These are phyloP conservation scores for Cyberlindnera maclurae DNA, from an alignment of 805 yeast genomes.

Conservation along the genomic window DNA sequence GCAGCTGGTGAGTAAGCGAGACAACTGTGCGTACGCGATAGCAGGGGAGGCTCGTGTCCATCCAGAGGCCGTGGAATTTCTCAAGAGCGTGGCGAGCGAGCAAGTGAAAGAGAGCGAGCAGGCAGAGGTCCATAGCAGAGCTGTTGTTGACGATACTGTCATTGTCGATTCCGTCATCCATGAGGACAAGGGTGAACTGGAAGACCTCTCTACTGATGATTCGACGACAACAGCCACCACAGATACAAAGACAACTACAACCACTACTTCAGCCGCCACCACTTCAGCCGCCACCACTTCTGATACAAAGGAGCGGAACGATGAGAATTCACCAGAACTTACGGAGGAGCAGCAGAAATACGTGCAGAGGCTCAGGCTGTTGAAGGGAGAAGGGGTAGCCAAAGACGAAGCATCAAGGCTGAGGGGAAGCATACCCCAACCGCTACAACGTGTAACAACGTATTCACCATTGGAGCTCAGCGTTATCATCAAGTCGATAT, in stretches of 20 bases:
- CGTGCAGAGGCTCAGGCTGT: background rate
- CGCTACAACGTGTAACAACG: background rate
- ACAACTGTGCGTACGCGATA: slow-evolving; percentile 2
- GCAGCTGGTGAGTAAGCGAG: slow-evolving; percentile 1
- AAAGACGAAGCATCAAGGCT: background rate
- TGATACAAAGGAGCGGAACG: too few relatives aligned
- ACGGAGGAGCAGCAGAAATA: background rate
- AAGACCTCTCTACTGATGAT: too few relatives aligned
- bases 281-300: too few relatives aligned
- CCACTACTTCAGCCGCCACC: too few relatives aligned
- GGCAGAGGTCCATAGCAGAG: too few relatives aligned
- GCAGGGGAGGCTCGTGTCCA: background rate
- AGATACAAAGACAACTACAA: too few relatives aligned
- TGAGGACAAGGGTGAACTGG: too few relatives aligned
- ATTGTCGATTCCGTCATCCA: too few relatives aligned
- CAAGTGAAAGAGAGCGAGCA: too few relatives aligned
- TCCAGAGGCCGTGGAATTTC: background rate
- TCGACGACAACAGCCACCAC: too few relatives aligned
- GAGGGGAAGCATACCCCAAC: background rate
- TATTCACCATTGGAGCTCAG: background rate
- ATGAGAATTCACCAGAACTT: background rate
- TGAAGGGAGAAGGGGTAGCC: slow-evolving; percentile 1
- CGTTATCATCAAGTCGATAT: slow-evolving; percentile 1
- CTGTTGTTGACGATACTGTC: too few relatives aligned
- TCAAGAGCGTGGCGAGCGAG: background rate